These are phyloP conservation scores for Salicornia ramosissima DNA, from an alignment of 148 eudicot genomes.

Conservation along the genomic window DNA sequence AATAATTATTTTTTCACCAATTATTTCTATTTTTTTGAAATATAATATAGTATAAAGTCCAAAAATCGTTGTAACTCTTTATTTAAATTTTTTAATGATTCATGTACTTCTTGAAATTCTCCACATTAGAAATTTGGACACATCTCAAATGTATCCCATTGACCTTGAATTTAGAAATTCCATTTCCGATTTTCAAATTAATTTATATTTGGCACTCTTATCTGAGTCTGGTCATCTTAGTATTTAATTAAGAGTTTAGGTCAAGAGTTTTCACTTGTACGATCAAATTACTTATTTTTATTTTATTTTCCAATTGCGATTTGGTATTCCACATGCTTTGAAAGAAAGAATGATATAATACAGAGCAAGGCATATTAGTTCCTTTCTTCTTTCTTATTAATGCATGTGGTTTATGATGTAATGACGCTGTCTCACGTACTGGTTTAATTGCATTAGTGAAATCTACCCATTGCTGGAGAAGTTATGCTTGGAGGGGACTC, in stretches of 20 bases:
- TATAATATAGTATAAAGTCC: too few relatives aligned
- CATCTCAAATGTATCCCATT: too few relatives aligned
- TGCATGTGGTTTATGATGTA: not conserved
- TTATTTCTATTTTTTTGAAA: too few relatives aligned
- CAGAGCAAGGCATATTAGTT: not conserved
- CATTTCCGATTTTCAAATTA: too few relatives aligned
- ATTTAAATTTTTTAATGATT: too few relatives aligned
- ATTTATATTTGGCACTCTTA: not conserved
- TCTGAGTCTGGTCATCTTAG: not conserved
- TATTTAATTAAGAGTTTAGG: not conserved
- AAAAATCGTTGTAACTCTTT: too few relatives aligned
- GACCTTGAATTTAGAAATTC: too few relatives aligned
- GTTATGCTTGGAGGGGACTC: conserved; percentile 80
- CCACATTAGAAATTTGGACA: too few relatives aligned
- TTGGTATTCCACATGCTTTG: not conserved
- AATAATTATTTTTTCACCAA: too few relatives aligned
- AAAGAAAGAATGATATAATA: not conserved
- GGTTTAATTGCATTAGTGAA: conserved; percentile 46
- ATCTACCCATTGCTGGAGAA: conserved; percentile 69
- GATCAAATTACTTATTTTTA: not conserved
- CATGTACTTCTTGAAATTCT: too few relatives aligned
- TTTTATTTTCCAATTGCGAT: not conserved
- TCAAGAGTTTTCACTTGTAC: too few relatives aligned
- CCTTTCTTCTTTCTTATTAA: not conserved
- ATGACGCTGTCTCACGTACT: conserved; percentile 20